These are phyloP conservation scores for Vigna trinervia DNA, from an alignment of 306 rosid genomes.

Conservation along the genomic window DNA sequence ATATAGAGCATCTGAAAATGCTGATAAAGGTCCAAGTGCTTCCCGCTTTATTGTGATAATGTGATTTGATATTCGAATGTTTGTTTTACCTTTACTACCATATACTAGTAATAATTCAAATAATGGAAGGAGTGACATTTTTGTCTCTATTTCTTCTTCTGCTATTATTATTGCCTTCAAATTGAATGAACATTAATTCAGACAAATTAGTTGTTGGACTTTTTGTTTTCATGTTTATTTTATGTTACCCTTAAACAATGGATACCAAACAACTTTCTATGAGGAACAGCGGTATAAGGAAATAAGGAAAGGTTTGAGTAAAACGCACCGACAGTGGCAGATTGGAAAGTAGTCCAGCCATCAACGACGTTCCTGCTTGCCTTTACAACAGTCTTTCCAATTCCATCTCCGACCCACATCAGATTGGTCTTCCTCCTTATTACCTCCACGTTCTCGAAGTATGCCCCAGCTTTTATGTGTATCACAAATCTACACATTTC, in stretches of 20 bases:
- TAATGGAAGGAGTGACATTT: neutral
- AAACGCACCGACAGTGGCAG: constrained; percentile 84
- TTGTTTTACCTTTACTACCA: neutral
- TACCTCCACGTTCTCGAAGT: constrained; percentile 90
- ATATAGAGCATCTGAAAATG: neutral
- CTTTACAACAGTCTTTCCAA: constrained; percentile 78
- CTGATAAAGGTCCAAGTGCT: neutral
- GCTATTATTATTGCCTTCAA: neutral
- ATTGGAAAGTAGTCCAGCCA: constrained; percentile 91
- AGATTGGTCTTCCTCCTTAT: constrained; percentile 66
- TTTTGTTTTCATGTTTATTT: neutral
- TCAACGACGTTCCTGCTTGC: constrained; percentile 76
- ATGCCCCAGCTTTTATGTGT: constrained; percentile 76
- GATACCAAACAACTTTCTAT: too few species aligned
- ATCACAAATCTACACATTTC: constrained; percentile 68
- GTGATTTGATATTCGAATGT: constrained; percentile 8
- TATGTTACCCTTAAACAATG: too few species aligned
- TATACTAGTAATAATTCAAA: neutral
- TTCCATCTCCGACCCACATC: constrained; percentile 90
- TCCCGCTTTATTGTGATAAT: neutral
- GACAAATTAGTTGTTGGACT: neutral
- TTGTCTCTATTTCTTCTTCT: neutral
- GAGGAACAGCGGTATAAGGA: neutral
- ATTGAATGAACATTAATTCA: neutral
- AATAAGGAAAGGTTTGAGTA: neutral